Base-by-base conservation (phyloP, 768 basidiomycete genomes). In the Boletus barrowsii region DNA sequence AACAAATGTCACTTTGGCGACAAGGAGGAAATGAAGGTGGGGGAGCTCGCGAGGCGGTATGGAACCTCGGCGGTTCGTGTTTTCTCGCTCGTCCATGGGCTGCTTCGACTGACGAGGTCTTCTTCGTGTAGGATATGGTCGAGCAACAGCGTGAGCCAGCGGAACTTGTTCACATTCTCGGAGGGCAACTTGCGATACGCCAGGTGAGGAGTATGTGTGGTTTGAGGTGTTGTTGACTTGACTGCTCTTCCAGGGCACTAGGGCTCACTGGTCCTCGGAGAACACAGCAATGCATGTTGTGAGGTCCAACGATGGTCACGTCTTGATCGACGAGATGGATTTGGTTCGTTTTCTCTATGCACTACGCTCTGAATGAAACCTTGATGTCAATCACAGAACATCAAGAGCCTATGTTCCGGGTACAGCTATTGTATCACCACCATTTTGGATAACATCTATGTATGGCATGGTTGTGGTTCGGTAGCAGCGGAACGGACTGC, bases 231-330 rank as follows among this genome's bases (percentile, higher is more conserved):
- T n/a, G 4, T 39, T 39, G 10, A 10, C 24, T 37, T 65, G 50
- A 57, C 32, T 45, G 15, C 54, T 58, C 14, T 37, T 13, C 32
- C 51, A 92, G 85, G 90, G 90, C 18, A 73, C 79, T 29, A 80
- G 90, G 44, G 76, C 75, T 7, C 88, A 85, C 62, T 93, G 91
- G 91, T 80, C 82, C 11, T 66, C 80, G 1, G 90, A 91, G 46
- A 92, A 93, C 58, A 90, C 88, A 6, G 76, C 88, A 1, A 90
- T 93, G 88, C 90, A 92, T 55, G 72, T 84, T 45, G 76, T 91
- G 33, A 79, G 89, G 51, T 77, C 76, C 2, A 61, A 67, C 9
- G 62, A 72, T 17, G 80, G 79, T 3, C 70, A 80, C 13, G 69
- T 87, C 29, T 73, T 79, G 54, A 82, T 91, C 51, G 88, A 92